Evolutionary conservation across 2,329 filamentous ascomycete genomes (phyloP).

Genomic region (Diaporthe nobilis): DNA sequence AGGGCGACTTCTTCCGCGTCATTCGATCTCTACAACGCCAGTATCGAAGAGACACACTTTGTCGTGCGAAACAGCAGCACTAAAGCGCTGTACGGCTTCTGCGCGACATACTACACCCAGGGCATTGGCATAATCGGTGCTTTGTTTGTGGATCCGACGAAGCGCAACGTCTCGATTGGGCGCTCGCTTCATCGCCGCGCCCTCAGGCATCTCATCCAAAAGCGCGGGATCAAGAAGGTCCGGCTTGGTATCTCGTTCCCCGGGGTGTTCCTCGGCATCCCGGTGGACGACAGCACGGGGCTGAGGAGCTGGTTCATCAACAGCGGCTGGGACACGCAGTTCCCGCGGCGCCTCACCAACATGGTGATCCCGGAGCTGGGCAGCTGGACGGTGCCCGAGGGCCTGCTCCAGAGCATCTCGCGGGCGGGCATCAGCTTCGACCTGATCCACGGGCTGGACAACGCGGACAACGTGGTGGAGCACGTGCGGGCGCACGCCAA

Average conservation of each 20-base stretch:
- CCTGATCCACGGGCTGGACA: constrained; percentile 84
- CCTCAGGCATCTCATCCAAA: constrained; percentile 79
- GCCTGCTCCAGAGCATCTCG: constrained; percentile 80
- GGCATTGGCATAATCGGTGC: constrained; percentile 83
- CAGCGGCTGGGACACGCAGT: constrained; percentile 85
- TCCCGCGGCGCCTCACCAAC: constrained; percentile 71
- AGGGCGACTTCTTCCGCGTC: constrained; percentile 78
- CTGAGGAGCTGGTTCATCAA: constrained; percentile 87
- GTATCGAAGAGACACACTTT: constrained; percentile 86
- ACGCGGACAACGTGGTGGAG: constrained; percentile 79
- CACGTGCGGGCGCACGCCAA: constrained; percentile 81
- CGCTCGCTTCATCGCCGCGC: constrained; percentile 90
- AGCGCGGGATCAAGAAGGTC: constrained; percentile 80
- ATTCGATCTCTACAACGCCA: constrained; percentile 80
- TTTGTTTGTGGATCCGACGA: constrained; percentile 89
- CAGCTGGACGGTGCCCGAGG: constrained; percentile 82
- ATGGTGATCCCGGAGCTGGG: constrained; percentile 81
- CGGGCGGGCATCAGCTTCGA: constrained; percentile 84
- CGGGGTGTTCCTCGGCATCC: constrained; percentile 89
- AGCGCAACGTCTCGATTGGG: constrained; percentile 91
- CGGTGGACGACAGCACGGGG: constrained; percentile 63
- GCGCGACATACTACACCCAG: constrained; percentile 86
- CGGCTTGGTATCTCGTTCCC: constrained; percentile 87
- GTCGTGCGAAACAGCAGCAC: constrained; percentile 96
- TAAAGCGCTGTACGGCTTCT: constrained; percentile 91